Conservation (phyloP, 2,329 filamentous ascomycete species). For the Pseudogymnoascus sp. region DNA sequence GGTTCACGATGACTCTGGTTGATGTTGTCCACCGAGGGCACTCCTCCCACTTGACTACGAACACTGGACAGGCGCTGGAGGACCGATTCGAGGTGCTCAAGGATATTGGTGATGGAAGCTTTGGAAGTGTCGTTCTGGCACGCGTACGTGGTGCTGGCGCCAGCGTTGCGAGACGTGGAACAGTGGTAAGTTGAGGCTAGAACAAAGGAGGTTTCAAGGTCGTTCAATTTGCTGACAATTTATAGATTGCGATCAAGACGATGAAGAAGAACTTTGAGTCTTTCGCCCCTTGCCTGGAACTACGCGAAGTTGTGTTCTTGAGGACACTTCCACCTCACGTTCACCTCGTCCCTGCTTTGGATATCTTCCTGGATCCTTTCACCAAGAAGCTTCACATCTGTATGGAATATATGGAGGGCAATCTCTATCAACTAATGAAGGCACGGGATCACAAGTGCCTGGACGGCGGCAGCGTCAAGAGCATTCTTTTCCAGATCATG, state of each 20-base stretch:
- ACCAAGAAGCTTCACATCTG: constrained; percentile 94
- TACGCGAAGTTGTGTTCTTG: constrained; percentile 94
- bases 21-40: constrained; percentile 65
- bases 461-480: constrained; percentile 88
- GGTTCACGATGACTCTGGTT: constrained; percentile 1
- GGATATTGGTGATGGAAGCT: constrained; percentile 97
- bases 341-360: constrained; percentile 92
- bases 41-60: constrained; percentile 42
- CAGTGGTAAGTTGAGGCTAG: constrained; percentile 55
- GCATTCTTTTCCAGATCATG: constrained; percentile 95
- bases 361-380: constrained; percentile 95
- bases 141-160: constrained; percentile 86
- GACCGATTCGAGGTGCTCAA: constrained; percentile 96
- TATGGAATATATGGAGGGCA: constrained; percentile 99
- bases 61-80: constrained; percentile 58
- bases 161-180: constrained; percentile 79
- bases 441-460: constrained; percentile 90
- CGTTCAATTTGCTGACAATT: constrained; percentile 11
- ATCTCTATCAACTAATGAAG: constrained; percentile 98
- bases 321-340: constrained; percentile 78
- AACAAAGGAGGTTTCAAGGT: constrained; percentile 12
- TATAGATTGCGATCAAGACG: constrained; percentile 93
- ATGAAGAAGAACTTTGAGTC: constrained; percentile 99
- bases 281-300: constrained; percentile 79
- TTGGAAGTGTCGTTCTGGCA: constrained; percentile 89